These are phyloP conservation scores for Oryza punctata DNA, from an alignment of 176 grass and related monocot species.

Conservation along the genomic window DNA sequence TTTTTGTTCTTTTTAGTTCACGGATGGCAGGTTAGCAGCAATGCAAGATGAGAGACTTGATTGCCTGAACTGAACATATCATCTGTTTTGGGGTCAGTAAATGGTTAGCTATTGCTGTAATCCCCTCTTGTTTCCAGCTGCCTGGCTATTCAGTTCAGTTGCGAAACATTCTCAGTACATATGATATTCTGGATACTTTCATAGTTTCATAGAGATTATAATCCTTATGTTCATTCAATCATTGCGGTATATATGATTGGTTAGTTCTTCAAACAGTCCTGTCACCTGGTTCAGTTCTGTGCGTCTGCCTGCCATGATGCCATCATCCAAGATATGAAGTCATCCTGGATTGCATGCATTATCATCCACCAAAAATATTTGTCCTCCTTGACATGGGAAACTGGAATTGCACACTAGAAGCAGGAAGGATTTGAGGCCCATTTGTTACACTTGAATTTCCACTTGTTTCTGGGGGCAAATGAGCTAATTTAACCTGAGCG, in stretches of 20 bases:
- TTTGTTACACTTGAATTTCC: not conserved
- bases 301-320: not conserved
- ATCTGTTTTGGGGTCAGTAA: not conserved
- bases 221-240: not conserved
- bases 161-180: conserved; percentile 34
- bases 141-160: conserved; percentile 12
- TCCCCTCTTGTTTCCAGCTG: conserved; percentile 22
- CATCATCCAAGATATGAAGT: not conserved
- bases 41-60: conserved; percentile 6
- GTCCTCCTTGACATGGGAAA: not conserved
- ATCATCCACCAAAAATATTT: not conserved
- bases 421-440: not conserved
- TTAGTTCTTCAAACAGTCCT: not conserved
- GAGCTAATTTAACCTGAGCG: not conserved
- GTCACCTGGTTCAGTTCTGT: not conserved
- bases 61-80: conserved; percentile 24
- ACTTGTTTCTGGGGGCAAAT: not conserved
- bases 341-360: not conserved
- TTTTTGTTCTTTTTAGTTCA: conserved; percentile 39
- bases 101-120: conserved; percentile 21
- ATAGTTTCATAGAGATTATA: not conserved
- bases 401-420: not conserved
- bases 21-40: conserved; percentile 36
- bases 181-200: conserved; percentile 15
- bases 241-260: not conserved